Conservation (phyloP, 768 basidiomycete species). For the Russula ochroleuca region DNA sequence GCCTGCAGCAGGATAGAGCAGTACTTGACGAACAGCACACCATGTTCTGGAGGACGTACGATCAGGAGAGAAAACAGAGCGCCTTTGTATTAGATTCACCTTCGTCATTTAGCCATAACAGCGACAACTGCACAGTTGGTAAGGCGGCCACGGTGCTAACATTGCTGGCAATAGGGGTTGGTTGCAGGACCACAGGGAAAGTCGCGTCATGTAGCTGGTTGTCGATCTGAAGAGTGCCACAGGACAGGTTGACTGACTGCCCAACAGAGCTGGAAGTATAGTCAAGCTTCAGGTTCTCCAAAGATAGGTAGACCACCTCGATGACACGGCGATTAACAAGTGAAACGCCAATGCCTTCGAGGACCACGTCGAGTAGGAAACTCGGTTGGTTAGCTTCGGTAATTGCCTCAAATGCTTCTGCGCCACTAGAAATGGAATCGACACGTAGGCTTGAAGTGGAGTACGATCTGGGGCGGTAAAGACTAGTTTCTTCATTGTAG, state of each 20-base stretch:
- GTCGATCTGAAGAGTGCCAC: conserved; percentile 89
- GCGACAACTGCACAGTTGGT: conserved; percentile 84
- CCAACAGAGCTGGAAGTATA: conserved; percentile 76
- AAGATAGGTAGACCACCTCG: conserved; percentile 85
- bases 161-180: conserved; percentile 79
- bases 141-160: conserved; percentile 71
- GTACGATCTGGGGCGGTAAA: conserved; percentile 76
- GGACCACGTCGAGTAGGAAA: conserved; percentile 63
- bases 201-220: conserved; percentile 96
- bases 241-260: conserved; percentile 74
- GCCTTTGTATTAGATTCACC: conserved; percentile 44
- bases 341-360: conserved; percentile 90
- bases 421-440: conserved; percentile 64
- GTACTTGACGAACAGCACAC: conserved; percentile 97
- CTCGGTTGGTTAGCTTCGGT: conserved; percentile 66
- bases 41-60: conserved; percentile 62
- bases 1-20: conserved; percentile 92
- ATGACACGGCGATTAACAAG: conserved; percentile 81
- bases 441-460: conserved; percentile 51
- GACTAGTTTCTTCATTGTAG: conserved; percentile 78
- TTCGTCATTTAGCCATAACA: conserved; percentile 90
- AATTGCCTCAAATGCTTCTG: conserved; percentile 82
- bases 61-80: conserved; percentile 8
- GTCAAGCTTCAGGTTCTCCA: conserved; percentile 75
- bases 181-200: conserved; percentile 93